A percentile compares a stretch with the other conserved stretches of the same genome.
Conservation (phyloP, 306 rosid species). For the Rosa rugosa region DNA sequence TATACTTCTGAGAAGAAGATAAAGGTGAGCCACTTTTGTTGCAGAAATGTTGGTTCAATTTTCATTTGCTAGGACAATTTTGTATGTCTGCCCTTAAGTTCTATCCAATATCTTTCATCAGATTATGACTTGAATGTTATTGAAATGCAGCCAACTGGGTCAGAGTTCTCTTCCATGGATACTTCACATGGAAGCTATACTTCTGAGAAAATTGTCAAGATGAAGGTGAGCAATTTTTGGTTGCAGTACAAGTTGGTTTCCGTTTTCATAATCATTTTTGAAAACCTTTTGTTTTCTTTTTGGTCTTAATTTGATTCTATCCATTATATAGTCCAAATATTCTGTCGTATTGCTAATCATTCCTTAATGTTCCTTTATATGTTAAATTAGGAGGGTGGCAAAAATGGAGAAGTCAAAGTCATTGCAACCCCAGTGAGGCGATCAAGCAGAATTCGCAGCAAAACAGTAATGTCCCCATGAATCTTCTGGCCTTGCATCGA, state of each 20-base stretch:
- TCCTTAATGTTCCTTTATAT: neutral
- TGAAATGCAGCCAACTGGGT: constrained; percentile 21
- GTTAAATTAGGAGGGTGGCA: constrained; percentile 25
- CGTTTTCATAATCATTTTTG: neutral
- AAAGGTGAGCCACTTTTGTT: constrained; percentile 24
- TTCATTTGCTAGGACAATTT: neutral
- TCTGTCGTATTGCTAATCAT: neutral
- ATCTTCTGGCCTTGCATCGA: neutral
- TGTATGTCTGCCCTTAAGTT: neutral
- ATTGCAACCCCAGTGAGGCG: constrained; percentile 47
- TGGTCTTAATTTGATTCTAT: neutral
- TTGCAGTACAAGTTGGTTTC: neutral
- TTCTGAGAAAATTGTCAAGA: constrained; percentile 24
- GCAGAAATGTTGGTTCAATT: neutral
- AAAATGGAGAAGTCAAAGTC: constrained; percentile 27
- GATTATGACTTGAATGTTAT: neutral
- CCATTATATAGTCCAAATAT: neutral
- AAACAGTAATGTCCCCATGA: constrained; percentile 36
- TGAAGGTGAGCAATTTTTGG: constrained; percentile 22
- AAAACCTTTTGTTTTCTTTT: neutral
- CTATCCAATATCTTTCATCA: neutral
- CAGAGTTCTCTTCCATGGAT: constrained; percentile 24
- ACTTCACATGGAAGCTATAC: constrained; percentile 32
- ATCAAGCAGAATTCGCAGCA: constrained; percentile 48
- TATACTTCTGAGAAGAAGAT: constrained; percentile 30